These are phyloP conservation scores for Elongisporangium senticosum DNA, from an alignment of 352 stramenopile species.

Conservation along the genomic window DNA sequence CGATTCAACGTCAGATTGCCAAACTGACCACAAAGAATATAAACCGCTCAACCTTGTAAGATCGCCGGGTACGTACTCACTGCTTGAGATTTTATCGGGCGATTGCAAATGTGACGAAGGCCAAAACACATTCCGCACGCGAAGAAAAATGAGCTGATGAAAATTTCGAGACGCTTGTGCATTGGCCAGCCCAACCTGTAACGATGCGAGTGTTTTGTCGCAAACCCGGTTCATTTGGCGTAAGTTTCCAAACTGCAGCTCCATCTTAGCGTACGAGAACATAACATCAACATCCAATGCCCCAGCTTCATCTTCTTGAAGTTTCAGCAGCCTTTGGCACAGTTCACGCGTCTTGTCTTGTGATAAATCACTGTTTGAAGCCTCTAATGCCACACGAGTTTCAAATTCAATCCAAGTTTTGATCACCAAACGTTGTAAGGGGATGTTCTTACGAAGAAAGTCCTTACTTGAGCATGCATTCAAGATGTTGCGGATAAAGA, in stretches of 20 bases:
- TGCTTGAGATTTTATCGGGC: not conserved
- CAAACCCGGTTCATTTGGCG: slow-evolving; percentile 48
- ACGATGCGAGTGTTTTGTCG: slow-evolving; percentile 40
- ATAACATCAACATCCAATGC: slow-evolving; percentile 21
- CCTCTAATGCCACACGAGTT: slow-evolving; percentile 14
- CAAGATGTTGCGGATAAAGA: slow-evolving; percentile 38
- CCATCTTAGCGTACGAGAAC: slow-evolving; percentile 48
- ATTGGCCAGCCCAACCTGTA: slow-evolving; percentile 8
- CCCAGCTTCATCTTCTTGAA: not conserved
- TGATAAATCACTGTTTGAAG: not conserved
- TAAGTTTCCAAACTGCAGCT: slow-evolving; percentile 34
- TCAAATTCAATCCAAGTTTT: slow-evolving; percentile 39
- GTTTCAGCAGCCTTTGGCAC: slow-evolving; percentile 23
- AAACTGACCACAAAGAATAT: slow-evolving; percentile 32
- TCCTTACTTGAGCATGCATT: too few relatives aligned
- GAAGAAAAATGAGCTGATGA: slow-evolving; percentile 56
- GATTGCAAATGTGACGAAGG: not conserved
- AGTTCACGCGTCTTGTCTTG: slow-evolving; percentile 13
- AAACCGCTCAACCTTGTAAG: slow-evolving; percentile 19
- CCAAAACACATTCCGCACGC: slow-evolving; percentile 32
- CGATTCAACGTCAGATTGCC: slow-evolving; percentile 21
- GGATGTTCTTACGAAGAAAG: too few relatives aligned
- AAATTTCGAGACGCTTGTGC: slow-evolving; percentile 13
- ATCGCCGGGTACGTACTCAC: slow-evolving; percentile 1
- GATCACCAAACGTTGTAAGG: too few relatives aligned